Evolutionary conservation across 176 grass and related monocot genomes (phyloP).

Genomic region (Bonia amplexicaulis): DNA sequence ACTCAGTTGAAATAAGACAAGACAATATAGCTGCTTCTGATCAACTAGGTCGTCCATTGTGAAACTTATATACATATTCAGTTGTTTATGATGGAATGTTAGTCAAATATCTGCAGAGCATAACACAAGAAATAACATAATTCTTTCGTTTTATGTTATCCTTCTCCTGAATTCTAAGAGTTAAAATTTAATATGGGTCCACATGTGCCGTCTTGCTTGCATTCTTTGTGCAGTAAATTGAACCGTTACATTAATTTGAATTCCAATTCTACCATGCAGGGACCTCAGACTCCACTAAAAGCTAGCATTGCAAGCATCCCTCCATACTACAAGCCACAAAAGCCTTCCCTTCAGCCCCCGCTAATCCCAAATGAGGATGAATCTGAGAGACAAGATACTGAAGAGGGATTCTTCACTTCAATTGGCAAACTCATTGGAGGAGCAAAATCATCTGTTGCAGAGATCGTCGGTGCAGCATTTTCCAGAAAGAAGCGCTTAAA

Average conservation of each 20-base stretch:
- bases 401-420: conserved; percentile 61
- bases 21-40: background rate
- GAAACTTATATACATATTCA: background rate
- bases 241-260: conserved; percentile 28
- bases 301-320: conserved; percentile 50
- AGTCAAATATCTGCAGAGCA: conserved; percentile 9
- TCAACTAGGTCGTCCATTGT: background rate
- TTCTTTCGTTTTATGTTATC: conserved; percentile 1
- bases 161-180: background rate
- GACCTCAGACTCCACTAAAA: conserved; percentile 40
- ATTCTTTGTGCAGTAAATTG: background rate
- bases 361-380: conserved; percentile 61
- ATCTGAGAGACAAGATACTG: conserved; percentile 51
- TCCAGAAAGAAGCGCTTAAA: conserved; percentile 49
- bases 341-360: conserved; percentile 37
- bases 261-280: conserved; percentile 34
- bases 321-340: conserved; percentile 60
- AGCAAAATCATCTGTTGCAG: conserved; percentile 47
- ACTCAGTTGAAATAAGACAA: background rate
- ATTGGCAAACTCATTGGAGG: conserved; percentile 50
- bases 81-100: conserved; percentile 1
- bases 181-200: background rate
- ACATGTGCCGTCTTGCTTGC: background rate
- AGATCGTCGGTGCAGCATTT: conserved; percentile 46
- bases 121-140: background rate